Conservation (phyloP, 148 eudicot genomes). For the Tetragonia tetragonoides region DNA sequence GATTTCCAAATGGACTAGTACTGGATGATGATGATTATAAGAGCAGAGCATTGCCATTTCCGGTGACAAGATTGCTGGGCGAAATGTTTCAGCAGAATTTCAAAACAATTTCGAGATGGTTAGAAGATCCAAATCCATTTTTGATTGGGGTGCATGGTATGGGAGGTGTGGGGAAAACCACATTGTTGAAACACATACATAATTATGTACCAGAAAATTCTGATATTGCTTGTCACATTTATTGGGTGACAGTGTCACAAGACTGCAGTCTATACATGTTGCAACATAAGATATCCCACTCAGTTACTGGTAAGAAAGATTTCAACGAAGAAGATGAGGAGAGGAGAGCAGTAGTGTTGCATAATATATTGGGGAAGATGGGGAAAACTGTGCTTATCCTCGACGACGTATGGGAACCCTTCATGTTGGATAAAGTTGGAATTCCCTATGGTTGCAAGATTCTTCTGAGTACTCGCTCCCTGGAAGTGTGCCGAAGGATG, state of each 20-base stretch:
- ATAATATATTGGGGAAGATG: not conserved
- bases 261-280: slow-evolving; percentile 8
- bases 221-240: not conserved
- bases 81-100: not conserved
- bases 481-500: slow-evolving; percentile 24
- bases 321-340: slow-evolving; percentile 3
- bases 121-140: not conserved
- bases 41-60: not conserved
- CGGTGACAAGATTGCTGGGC: not conserved
- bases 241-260: slow-evolving; percentile 14
- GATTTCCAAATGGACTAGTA: not conserved
- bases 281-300: slow-evolving; percentile 9
- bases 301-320: not conserved
- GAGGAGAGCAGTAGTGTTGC: slow-evolving; percentile 2
- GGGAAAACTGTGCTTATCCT: slow-evolving; percentile 19
- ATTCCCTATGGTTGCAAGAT: slow-evolving; percentile 8
- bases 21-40: slow-evolving; percentile 1
- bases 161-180: slow-evolving; percentile 28
- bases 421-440: slow-evolving; percentile 8
- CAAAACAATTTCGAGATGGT: not conserved
- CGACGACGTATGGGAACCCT: slow-evolving; percentile 23
- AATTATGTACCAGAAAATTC: not conserved
- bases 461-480: slow-evolving; percentile 4
- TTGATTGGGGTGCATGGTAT: slow-evolving; percentile 15
- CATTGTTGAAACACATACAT: slow-evolving; percentile 11